A percentile compares a stretch with the other conserved stretches of the same genome.
Evolutionary conservation across 305 asterid species (phyloP).

Genomic region (Fraxinus sp.): DNA sequence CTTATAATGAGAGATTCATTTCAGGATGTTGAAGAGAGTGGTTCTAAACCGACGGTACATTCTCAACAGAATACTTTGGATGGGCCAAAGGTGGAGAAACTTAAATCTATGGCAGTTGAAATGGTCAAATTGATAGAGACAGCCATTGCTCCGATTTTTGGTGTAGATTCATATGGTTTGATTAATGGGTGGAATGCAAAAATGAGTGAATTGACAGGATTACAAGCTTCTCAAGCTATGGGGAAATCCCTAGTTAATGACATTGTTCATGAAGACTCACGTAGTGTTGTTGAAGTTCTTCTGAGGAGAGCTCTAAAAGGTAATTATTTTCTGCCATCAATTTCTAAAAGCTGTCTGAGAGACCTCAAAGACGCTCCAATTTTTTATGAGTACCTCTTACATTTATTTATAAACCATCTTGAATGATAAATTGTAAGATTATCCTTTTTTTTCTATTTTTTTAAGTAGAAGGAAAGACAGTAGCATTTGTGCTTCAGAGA

Average conservation of each 20-base stretch:
- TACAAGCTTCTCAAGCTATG: neutral
- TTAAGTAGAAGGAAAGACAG: neutral
- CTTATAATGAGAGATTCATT: slow-evolving; percentile 29
- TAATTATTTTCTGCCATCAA: neutral
- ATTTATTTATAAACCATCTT: neutral
- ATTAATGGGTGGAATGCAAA: slow-evolving; percentile 39
- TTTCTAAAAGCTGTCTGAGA: neutral
- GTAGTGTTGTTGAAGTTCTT: neutral
- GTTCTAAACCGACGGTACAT: slow-evolving; percentile 15
- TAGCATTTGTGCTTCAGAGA: neutral
- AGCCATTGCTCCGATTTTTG: slow-evolving; percentile 32
- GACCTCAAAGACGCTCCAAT: neutral
- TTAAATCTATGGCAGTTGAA: slow-evolving; percentile 29
- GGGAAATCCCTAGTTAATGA: slow-evolving; percentile 10
- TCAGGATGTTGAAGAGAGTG: slow-evolving; percentile 21
- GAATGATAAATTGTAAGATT: neutral
- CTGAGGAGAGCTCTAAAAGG: neutral
- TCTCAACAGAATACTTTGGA: slow-evolving; percentile 10
- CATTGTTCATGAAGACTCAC: slow-evolving; percentile 1
- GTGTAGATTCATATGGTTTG: slow-evolving; percentile 26
- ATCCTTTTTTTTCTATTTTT: neutral
- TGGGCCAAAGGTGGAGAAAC: slow-evolving; percentile 25
- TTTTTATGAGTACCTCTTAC: neutral
- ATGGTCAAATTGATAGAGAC: slow-evolving; percentile 36
- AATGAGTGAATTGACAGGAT: slow-evolving; percentile 18